Evolutionary conservation across 2,329 filamentous ascomycete species (phyloP), one percentile per base, ranked within the genome.

Genomic region (Dactylellina parvicollis): DNA sequence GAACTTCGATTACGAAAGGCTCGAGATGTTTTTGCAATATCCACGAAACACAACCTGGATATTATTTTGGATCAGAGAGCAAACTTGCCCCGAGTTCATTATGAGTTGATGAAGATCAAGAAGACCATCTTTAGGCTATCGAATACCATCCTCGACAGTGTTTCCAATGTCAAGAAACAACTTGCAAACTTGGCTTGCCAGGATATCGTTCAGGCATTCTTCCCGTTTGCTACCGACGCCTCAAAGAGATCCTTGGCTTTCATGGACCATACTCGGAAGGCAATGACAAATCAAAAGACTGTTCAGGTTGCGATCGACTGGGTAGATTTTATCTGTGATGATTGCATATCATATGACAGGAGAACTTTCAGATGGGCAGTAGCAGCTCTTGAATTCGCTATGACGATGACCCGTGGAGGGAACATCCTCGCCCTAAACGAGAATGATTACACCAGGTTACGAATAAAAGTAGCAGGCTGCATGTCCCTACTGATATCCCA

Each of bases 311-410:
- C 93, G 2, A 84, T 99, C 9, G 94, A 99, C 80, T 99, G 95
- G 95, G 91, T 99, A 14, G 93, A 91, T 79, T 99, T 99, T 81
- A 95, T 99, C 76, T 96, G 93, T 79, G 94, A 98, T 79, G 95
- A 99, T 80, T 99, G 95, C 81, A 87, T 96, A 77, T 91, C 95
- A 8, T 92, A 92, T 2, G 95, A 99, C 80, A 88, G 94, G 77
- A 96, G 94, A 82, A 97, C 95, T 0, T 99, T 99, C 82, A 90
- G 93, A 76, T 99, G 95, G 95, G 92, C 95, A 5, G 96, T 99
- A 30, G 87, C 93, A 56, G 95, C 95, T 8, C 86, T 99, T 10
- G 95, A 99, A 79, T 96, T 98, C 80, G 92, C 93, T 59, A 98
- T 97, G 92, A 88, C 90, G 76, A 98, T 98, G 90, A 99, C 95